Base-by-base conservation (phyloP, 2,329 filamentous ascomycete genomes). In the Colletotrichum godetiae region DNA sequence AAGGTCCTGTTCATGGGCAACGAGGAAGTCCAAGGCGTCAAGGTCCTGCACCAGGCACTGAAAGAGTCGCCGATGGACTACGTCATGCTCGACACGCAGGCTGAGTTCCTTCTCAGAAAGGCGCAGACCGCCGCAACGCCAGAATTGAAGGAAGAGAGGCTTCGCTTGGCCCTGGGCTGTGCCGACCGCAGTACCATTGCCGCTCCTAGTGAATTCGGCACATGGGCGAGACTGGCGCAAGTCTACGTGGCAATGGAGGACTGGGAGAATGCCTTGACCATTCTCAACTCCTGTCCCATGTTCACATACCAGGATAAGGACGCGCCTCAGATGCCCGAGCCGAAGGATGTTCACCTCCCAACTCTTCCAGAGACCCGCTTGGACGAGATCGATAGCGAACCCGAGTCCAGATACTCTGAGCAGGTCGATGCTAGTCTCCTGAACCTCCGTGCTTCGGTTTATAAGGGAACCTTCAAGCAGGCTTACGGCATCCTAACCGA, bases 271-370 rank as follows among this genome's bases (percentile, higher is more conserved):
- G 97, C 97, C 0, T 89, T 99, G 29, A 92, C 97, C 5, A 98
- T 97, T 4, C 88, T 99, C 65, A 99, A 99, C 84, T 99, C 97
- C 22, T 99, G 97, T 82, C 97, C 97, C 10, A 99, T 99, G 97
- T 99, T 99, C 83, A 99, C 97, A 7, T 98, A 99, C 82, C 97
- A 98, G 83, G 97, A 99, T 84, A 98, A 98, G 83, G 97, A 99
- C 81, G 93, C 95, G 6, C 97, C 97, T 4, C 86, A 97, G 73
- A 96, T 98, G 93, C 97, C 97, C 1, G 95, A 98, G 79, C 95
- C 97, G 0, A 93, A 93, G 78, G 94, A 95, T 68, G 93, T 98
- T 55, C 91, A 94, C 77, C 89, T 99, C 15, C 97, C 97, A 0
- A 94, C 96, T 19, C 88, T 98, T 65, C 89, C 93, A 0, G 97